These are phyloP conservation scores for Leucocoprinus sp. DNA, from an alignment of 768 basidiomycete species.

Conservation along the genomic window DNA sequence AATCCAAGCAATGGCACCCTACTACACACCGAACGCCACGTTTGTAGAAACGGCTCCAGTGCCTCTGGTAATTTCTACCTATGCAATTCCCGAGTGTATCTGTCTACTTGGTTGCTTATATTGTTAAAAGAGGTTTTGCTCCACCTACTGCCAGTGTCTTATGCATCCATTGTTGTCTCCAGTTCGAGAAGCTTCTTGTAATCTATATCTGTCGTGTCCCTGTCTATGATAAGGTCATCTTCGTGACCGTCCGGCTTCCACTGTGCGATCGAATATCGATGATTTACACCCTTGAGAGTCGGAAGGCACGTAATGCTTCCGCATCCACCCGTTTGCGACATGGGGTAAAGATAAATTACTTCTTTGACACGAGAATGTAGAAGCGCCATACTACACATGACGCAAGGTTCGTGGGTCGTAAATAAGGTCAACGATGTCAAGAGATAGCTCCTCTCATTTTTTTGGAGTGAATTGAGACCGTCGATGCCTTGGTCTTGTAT, in stretches of 20 bases:
- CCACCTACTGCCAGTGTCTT: constrained; percentile 10
- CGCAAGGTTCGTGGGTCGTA: constrained; percentile 92
- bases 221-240: background rate
- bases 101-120: constrained; percentile 9
- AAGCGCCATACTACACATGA: constrained; percentile 97
- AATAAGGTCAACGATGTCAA: constrained; percentile 81
- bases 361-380: constrained; percentile 92
- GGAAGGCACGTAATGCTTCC: constrained; percentile 73
- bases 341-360: constrained; percentile 66
- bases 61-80: background rate
- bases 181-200: constrained; percentile 17
- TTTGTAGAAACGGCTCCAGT: constrained; percentile 17
- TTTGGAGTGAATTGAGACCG: constrained; percentile 15
- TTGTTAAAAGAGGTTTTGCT: constrained; percentile 1
- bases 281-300: constrained; percentile 79
- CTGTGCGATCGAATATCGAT: constrained; percentile 66
- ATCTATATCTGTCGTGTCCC: constrained; percentile 2
- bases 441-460: constrained; percentile 83
- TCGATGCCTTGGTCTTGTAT: constrained; percentile 1
- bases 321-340: constrained; percentile 79
- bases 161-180: constrained; percentile 32
- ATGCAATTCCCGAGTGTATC: background rate
- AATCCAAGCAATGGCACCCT: constrained; percentile 52
- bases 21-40: constrained; percentile 22
- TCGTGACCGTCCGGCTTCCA: constrained; percentile 38